Percentiles rank a stretch among this genome's conserved stretches.
Evolutionary conservation across 139 green algal species (phyloP).

Genomic region (Volvox africanus): DNA sequence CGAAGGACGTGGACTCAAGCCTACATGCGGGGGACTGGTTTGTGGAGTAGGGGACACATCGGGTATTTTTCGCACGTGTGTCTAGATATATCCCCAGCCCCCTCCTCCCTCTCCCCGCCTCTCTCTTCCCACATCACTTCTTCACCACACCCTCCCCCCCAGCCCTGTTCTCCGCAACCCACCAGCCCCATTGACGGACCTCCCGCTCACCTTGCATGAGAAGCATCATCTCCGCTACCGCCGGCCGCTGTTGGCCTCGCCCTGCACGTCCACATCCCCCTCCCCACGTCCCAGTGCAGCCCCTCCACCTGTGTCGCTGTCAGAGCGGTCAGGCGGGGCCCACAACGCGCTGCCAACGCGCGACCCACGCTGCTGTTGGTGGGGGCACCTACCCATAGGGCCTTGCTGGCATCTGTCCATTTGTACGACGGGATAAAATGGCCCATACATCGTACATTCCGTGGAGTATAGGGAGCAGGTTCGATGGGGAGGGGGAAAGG

Average conservation of each 20-base stretch:
- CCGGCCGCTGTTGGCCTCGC: background rate
- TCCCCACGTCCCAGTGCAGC: background rate
- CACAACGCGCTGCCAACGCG: conserved; percentile 7
- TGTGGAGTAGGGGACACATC: no score
- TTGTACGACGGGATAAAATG: no score
- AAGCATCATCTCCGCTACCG: background rate
- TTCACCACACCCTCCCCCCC: no score
- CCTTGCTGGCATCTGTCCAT: conserved; percentile 13
- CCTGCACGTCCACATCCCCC: background rate
- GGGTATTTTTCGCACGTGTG: no score
- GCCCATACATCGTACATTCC: no score
- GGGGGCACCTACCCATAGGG: conserved; percentile 24
- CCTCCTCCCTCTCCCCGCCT: no score
- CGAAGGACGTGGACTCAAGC: background rate
- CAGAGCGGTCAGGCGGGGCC: background rate
- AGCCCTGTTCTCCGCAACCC: no score
- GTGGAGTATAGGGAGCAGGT: no score
- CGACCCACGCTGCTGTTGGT: conserved; percentile 36
- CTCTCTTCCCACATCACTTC: no score
- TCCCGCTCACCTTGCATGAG: background rate
- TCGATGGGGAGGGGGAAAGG: no score
- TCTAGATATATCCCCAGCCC: no score
- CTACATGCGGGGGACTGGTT: background rate
- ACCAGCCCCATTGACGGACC: no score
- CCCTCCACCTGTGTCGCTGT: background rate